Conservation (phyloP, 2,329 filamentous ascomycete genomes). For the Claviceps africana region DNA sequence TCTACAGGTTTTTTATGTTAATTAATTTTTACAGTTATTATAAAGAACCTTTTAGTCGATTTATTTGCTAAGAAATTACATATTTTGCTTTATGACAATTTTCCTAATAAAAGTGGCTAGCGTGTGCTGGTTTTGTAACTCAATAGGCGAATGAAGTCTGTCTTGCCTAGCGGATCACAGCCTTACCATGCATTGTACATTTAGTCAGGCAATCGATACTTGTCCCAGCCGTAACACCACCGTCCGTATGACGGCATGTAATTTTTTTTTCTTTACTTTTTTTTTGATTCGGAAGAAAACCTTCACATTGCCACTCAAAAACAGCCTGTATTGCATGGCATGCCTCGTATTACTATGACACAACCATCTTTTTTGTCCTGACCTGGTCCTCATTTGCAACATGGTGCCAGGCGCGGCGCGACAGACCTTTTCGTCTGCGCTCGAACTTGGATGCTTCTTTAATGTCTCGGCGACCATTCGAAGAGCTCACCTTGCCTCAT, state of each 20-base stretch:
- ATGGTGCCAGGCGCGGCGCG: conserved; percentile 38
- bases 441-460: conserved; percentile 19
- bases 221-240: too few species aligned
- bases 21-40: too few species aligned
- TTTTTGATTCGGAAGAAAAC: background rate
- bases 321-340: background rate
- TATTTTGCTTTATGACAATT: too few species aligned
- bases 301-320: background rate
- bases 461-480: conserved; percentile 8
- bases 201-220: too few species aligned
- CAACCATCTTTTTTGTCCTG: conserved; percentile 11
- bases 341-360: conserved; percentile 14
- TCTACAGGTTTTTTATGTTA: too few species aligned
- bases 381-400: conserved; percentile 14
- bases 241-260: conserved; percentile 2
- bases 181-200: too few species aligned
- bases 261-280: background rate
- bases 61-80: too few species aligned
- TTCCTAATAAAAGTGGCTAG: too few species aligned
- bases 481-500: conserved; percentile 10
- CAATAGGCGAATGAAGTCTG: too few species aligned
- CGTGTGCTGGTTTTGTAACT: too few species aligned
- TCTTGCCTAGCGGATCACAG: too few species aligned
- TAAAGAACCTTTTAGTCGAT: too few species aligned
- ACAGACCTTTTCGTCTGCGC: conserved; percentile 34